Evolutionary conservation across 768 basidiomycete species (phyloP).

Genomic region (Leccinum rimulosum): DNA sequence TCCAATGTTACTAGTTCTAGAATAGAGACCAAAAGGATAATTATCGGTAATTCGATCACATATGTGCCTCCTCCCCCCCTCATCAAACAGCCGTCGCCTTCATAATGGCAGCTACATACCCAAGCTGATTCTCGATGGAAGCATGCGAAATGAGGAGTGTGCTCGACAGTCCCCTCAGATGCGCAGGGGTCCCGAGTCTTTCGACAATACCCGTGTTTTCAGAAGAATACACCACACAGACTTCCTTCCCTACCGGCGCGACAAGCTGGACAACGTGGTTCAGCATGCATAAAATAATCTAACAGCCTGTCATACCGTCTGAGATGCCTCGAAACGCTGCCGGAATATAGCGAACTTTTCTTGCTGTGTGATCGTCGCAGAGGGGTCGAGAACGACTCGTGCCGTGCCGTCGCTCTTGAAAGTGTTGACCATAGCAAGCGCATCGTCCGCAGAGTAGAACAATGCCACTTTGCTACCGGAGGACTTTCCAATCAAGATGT

Average conservation of each 20-base stretch:
- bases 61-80: not conserved
- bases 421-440: conserved; percentile 49
- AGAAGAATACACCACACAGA: conserved; percentile 61
- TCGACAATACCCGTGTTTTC: conserved; percentile 44
- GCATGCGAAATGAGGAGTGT: conserved; percentile 55
- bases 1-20: not conserved
- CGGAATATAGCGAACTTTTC: conserved; percentile 48
- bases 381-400: conserved; percentile 38
- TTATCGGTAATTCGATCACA: not conserved
- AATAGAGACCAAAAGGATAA: not conserved
- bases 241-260: conserved; percentile 46
- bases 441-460: conserved; percentile 53
- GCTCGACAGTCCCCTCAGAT: conserved; percentile 42
- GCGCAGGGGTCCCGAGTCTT: conserved; percentile 46
- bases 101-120: conserved; percentile 54
- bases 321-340: conserved; percentile 48
- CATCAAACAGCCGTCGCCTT: conserved; percentile 19
- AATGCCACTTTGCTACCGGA: conserved; percentile 51
- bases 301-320: conserved; percentile 43
- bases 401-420: conserved; percentile 52
- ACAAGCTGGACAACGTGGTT: conserved; percentile 47
- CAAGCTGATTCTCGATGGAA: conserved; percentile 56
- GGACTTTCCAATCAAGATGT: conserved; percentile 36
- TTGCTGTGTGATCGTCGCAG: conserved; percentile 42
- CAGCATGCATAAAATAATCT: not conserved